Conservation (phyloP, 1,139 yeast genomes). For the Candida labiduridarum region DNA sequence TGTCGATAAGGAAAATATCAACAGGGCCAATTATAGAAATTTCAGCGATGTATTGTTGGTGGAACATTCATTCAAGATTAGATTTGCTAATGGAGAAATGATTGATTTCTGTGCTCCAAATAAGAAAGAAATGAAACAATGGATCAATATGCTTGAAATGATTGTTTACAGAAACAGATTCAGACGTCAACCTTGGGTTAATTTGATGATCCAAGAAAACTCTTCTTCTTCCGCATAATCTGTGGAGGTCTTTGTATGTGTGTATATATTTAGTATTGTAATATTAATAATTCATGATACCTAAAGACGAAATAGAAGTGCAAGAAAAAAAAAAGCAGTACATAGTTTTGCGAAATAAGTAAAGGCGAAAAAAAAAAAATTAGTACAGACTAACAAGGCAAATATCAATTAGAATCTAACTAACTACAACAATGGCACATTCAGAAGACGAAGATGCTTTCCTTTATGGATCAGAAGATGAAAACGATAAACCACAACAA, state of each 20-base stretch:
- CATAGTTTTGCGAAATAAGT: too few species aligned
- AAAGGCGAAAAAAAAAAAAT: background rate
- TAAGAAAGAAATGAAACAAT: constrained; percentile 51
- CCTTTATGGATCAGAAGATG: constrained; percentile 71
- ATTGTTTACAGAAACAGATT: constrained; percentile 56
- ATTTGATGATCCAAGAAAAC: constrained; percentile 36
- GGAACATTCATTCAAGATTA: constrained; percentile 65
- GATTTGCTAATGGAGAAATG: constrained; percentile 67
- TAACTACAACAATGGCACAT: constrained; percentile 22
- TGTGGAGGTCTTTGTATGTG: too few species aligned
- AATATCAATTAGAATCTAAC: background rate
- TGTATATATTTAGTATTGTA: background rate
- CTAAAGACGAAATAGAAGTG: too few species aligned
- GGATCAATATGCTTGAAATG: constrained; percentile 58
- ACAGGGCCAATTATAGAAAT: constrained; percentile 46
- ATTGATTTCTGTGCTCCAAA: constrained; percentile 73
- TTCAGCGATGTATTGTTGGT: constrained; percentile 65
- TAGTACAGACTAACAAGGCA: background rate
- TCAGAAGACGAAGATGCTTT: constrained; percentile 82
- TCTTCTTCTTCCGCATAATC: background rate
- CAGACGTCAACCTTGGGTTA: constrained; percentile 74
- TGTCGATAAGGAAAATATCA: constrained; percentile 46
- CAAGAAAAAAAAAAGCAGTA: too few species aligned
- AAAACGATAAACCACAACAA: constrained; percentile 17
- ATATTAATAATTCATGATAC: background rate